These are phyloP conservation scores for Pseudogymnoascus sp. DNA, from an alignment of 2,329 filamentous ascomycete species.

Conservation along the genomic window DNA sequence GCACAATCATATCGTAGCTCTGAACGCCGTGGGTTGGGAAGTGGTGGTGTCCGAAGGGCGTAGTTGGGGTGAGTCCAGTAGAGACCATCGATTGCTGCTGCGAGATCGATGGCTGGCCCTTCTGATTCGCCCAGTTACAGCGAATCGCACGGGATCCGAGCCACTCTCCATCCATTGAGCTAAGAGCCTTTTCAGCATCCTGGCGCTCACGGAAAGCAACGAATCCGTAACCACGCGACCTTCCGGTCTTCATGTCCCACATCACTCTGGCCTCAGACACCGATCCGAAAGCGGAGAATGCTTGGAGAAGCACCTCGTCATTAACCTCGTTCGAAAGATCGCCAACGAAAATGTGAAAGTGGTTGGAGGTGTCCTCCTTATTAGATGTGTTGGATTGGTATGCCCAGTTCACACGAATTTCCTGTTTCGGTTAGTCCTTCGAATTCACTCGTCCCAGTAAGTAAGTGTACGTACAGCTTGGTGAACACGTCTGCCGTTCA, in stretches of 20 bases:
- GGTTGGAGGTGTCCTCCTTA: slow-evolving; percentile 96
- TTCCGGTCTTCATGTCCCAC: slow-evolving; percentile 99
- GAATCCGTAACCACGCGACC: slow-evolving; percentile 95
- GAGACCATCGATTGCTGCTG: slow-evolving; percentile 95
- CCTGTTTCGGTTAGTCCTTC: slow-evolving; percentile 46
- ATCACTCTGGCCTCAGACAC: slow-evolving; percentile 98
- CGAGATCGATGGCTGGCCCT: slow-evolving; percentile 97
- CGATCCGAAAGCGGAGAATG: slow-evolving; percentile 90
- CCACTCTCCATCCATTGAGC: slow-evolving; percentile 99
- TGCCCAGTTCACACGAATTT: slow-evolving; percentile 99
- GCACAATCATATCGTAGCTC: slow-evolving; percentile 94
- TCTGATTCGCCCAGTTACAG: slow-evolving; percentile 99
- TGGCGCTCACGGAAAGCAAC: slow-evolving; percentile 91
- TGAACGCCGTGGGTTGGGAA: slow-evolving; percentile 95
- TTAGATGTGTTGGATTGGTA: slow-evolving; percentile 91
- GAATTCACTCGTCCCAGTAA: neutral
- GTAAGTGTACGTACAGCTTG: slow-evolving; percentile 63
- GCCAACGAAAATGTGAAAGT: slow-evolving; percentile 98
- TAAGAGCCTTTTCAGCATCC: slow-evolving; percentile 92
- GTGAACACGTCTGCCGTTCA: slow-evolving; percentile 92
- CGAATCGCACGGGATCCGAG: slow-evolving; percentile 95
- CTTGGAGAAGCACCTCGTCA: slow-evolving; percentile 86
- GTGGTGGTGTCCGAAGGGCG: slow-evolving; percentile 92
- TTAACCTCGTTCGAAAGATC: slow-evolving; percentile 98
- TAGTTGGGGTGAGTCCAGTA: slow-evolving; percentile 97